Evolutionary conservation across 441 rosid species (phyloP).

Genomic region (Syzygium malaccense): DNA sequence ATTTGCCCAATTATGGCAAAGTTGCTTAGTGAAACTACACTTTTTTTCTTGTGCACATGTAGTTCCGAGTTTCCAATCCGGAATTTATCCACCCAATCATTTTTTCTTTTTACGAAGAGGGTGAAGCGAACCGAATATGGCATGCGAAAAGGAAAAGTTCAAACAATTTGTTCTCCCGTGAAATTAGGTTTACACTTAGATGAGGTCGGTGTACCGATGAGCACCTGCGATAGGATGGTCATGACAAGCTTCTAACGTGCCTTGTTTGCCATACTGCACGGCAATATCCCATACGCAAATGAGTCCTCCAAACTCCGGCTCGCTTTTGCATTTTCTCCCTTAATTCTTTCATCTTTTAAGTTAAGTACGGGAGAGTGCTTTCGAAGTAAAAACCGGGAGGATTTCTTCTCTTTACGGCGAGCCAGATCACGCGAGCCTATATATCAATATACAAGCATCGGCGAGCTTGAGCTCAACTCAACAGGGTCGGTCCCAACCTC

Average conservation of each 20-base stretch:
- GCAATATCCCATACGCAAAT: not conserved
- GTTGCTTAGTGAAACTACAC: not conserved
- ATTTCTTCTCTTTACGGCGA: not conserved
- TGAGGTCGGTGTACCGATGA: fast-evolving
- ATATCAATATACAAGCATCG: too few relatives aligned
- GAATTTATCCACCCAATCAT: not conserved
- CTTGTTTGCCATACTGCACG: not conserved
- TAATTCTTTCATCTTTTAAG: not conserved
- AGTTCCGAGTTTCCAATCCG: not conserved
- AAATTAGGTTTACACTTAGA: not conserved
- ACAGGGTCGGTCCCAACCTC: too few relatives aligned
- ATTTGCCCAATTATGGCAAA: not conserved
- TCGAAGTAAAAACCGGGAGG: not conserved
- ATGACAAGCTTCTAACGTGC: not conserved
- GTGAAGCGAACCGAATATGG: not conserved
- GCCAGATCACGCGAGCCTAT: not conserved
- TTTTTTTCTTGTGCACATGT: not conserved
- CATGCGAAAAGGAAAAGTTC: not conserved
- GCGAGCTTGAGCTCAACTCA: not conserved
- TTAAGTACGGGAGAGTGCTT: not conserved
- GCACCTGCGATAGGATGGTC: not conserved
- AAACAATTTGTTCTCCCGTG: not conserved
- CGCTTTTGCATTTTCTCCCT: not conserved
- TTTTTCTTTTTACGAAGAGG: not conserved
- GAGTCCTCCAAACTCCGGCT: not conserved